phyloP scores from a whole-genome alignment of 306 rosid species.

The Trichosanthes cucumerina region DNA sequence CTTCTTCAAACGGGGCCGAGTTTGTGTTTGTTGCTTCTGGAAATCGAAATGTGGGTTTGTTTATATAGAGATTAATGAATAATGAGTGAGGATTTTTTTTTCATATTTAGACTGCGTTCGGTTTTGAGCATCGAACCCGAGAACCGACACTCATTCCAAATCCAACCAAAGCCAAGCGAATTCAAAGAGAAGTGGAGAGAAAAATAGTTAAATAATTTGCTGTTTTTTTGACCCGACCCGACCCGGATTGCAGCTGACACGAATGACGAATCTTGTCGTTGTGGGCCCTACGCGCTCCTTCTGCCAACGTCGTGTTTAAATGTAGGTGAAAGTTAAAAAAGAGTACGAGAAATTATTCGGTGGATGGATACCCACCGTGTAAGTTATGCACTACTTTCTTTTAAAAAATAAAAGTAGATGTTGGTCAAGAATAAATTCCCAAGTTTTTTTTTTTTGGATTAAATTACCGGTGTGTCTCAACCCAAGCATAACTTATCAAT shows the following conservation, averaged over 20 bases:
- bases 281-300: neutral
- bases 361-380: conserved; percentile 4
- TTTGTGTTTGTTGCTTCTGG: neutral
- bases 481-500: too few relatives aligned
- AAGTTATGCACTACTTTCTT: neutral
- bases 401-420: neutral
- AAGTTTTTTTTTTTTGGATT: too few relatives aligned
- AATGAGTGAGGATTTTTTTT: neutral
- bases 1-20: neutral
- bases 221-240: neutral
- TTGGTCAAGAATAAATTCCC: neutral
- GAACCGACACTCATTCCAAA: conserved; percentile 45
- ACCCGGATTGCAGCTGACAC: neutral
- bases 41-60: neutral
- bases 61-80: neutral
- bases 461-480: too few relatives aligned
- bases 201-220: neutral
- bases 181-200: neutral
- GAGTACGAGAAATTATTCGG: neutral
- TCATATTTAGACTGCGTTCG: neutral
- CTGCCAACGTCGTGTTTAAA: neutral
- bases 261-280: neutral
- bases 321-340: neutral
- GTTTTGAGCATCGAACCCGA: conserved; percentile 23
- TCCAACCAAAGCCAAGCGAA: neutral